Evolutionary conservation across 2,329 filamentous ascomycete species (phyloP).

Genomic region (Tolypocladium nubicola): DNA sequence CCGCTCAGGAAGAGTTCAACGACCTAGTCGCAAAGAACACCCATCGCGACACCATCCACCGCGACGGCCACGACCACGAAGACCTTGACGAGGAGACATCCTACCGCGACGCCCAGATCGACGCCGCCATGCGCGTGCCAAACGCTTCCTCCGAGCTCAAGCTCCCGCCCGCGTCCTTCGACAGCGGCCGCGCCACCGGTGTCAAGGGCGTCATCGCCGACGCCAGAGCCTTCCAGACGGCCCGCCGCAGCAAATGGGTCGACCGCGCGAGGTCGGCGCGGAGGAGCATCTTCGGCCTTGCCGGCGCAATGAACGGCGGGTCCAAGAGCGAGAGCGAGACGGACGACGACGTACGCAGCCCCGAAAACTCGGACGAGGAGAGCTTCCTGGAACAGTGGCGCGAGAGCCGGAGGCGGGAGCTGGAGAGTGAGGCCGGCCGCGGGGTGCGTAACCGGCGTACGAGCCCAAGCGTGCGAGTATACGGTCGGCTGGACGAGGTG

Average conservation of each 20-base stretch:
- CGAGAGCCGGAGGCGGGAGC: constrained; percentile 65
- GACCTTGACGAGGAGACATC: constrained; percentile 47
- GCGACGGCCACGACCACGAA: constrained; percentile 37
- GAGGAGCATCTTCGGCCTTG: constrained; percentile 43
- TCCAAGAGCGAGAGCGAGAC: constrained; percentile 34
- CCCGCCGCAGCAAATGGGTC: constrained; percentile 45
- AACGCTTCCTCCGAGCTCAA: constrained; percentile 40
- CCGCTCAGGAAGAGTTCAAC: constrained; percentile 59
- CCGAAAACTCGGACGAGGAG: constrained; percentile 60
- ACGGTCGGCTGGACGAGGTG: constrained; percentile 70
- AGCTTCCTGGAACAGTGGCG: constrained; percentile 79
- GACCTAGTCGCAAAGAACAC: constrained; percentile 48
- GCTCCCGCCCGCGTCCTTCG: constrained; percentile 52
- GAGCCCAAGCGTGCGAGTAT: constrained; percentile 68
- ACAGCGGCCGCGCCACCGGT: constrained; percentile 62
- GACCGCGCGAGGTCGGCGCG: constrained; percentile 41
- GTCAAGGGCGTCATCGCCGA: constrained; percentile 85
- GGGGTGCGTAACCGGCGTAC: constrained; percentile 54
- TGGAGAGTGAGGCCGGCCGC: constrained; percentile 50
- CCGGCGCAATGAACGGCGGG: constrained; percentile 13
- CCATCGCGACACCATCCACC: constrained; percentile 33
- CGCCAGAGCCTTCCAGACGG: constrained; percentile 64
- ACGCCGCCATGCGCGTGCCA: constrained; percentile 56
- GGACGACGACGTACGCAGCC: constrained; percentile 30
- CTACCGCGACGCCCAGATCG: constrained; percentile 43